A percentile compares a stretch with the other conserved stretches of the same genome.
Evolutionary conservation across 495 filamentous ascomycete species (phyloP).

Genomic region (Neurospora sp.): DNA sequence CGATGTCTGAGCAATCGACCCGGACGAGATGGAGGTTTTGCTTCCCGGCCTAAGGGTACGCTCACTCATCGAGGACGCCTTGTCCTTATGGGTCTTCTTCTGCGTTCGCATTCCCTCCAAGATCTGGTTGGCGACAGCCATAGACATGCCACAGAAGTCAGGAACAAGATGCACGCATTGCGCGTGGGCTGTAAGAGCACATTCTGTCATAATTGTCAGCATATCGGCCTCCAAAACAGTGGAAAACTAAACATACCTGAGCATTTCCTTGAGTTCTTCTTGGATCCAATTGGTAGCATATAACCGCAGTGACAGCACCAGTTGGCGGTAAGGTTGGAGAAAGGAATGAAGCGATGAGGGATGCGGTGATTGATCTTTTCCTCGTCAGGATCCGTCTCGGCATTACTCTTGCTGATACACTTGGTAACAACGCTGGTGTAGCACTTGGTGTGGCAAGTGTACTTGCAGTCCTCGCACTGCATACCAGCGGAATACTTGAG

Average conservation of each 20-base stretch:
- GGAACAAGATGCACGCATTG: conserved; percentile 91
- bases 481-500: conserved; percentile 97
- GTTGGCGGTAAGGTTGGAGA: conserved; percentile 93
- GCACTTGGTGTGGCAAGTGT: conserved; percentile 96
- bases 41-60: conserved; percentile 54
- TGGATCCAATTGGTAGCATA: conserved; percentile 81
- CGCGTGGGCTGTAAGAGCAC: conserved; percentile 80
- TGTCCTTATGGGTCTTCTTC: conserved; percentile 44
- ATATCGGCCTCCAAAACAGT: background rate
- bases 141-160: conserved; percentile 99
- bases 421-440: conserved; percentile 97
- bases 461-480: conserved; percentile 99
- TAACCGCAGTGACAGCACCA: conserved; percentile 99
- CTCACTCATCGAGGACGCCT: conserved; percentile 45
- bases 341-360: conserved; percentile 88
- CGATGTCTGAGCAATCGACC: conserved; percentile 17
- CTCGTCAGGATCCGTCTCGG: conserved; percentile 94
- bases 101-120: conserved; percentile 55
- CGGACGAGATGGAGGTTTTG: conserved; percentile 23
- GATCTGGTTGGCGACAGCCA: conserved; percentile 93
- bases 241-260: conserved; percentile 49
- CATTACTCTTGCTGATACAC: conserved; percentile 98
- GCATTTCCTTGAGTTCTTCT: conserved; percentile 88
- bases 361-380: conserved; percentile 99
- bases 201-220: conserved; percentile 54